Evolutionary conservation across 805 yeast genomes (phyloP).

Genomic region (Yamadazyma phyllophila): DNA sequence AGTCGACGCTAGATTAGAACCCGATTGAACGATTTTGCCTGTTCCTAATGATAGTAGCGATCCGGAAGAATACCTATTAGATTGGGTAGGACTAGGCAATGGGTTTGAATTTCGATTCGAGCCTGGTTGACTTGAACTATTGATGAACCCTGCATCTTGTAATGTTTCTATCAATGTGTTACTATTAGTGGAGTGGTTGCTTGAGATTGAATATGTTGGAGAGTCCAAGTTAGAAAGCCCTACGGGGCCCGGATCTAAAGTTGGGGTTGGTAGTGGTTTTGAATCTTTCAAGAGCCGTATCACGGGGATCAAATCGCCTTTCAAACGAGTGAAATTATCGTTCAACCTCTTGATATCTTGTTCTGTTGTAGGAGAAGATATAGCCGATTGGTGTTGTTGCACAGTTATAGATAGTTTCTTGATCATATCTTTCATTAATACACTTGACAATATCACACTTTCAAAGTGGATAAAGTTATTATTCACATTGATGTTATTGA

Average conservation of each 20-base stretch:
- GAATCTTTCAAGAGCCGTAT: conserved; percentile 60
- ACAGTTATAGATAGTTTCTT: conserved; percentile 20
- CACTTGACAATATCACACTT: conserved; percentile 34
- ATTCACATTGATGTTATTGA: conserved; percentile 33
- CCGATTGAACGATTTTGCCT: conserved; percentile 31
- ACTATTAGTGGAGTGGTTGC: conserved; percentile 13
- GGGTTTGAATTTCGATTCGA: conserved; percentile 15
- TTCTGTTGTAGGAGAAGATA: conserved; percentile 12
- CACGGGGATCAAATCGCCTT: conserved; percentile 65
- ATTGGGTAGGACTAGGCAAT: conserved; percentile 25
- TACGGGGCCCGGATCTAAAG: conserved; percentile 40
- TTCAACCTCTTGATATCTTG: conserved; percentile 41
- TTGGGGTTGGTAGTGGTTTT: conserved; percentile 68
- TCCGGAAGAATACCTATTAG: conserved; percentile 38
- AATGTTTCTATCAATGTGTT: conserved; percentile 12
- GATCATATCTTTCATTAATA: conserved; percentile 36
- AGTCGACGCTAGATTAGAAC: background rate
- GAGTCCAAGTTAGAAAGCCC: conserved; percentile 19
- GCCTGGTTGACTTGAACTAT: conserved; percentile 4
- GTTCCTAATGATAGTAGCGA: conserved; percentile 41
- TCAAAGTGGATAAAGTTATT: conserved; percentile 36
- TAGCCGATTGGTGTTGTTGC: conserved; percentile 16
- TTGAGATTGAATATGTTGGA: conserved; percentile 28
- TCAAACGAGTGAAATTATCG: conserved; percentile 54
- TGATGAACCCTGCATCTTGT: conserved; percentile 10